Evolutionary conservation across 2,329 filamentous ascomycete species (phyloP).

Genomic region (Penicillium sp.): DNA sequence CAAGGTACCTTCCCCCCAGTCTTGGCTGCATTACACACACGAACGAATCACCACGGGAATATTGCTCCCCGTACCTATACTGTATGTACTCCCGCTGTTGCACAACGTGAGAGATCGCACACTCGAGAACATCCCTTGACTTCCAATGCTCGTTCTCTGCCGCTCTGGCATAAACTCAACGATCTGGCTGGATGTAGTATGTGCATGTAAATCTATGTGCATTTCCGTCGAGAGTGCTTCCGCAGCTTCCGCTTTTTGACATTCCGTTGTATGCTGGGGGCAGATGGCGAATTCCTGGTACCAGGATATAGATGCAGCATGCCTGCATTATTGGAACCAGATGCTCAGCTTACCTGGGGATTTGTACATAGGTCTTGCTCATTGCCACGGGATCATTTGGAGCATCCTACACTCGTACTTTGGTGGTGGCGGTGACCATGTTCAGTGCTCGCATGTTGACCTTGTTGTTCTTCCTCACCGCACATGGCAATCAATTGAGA

Average conservation of each 20-base stretch:
- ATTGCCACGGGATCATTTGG: background rate
- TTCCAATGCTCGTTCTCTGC: background rate
- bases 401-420: background rate
- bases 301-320: conserved; percentile 11
- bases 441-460: background rate
- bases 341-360: background rate
- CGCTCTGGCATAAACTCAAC: background rate
- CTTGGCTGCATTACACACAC: background rate
- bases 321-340: conserved; percentile 14
- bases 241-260: background rate
- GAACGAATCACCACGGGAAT: background rate
- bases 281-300: conserved; percentile 10
- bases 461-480: conserved; percentile 3
- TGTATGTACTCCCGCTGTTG: background rate
- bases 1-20: background rate
- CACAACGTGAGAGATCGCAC: background rate
- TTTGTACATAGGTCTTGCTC: background rate
- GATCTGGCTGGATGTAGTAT: background rate
- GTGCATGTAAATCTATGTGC: background rate
- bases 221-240: background rate
- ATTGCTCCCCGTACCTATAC: background rate
- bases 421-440: conserved; percentile 2
- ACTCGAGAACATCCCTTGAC: background rate
- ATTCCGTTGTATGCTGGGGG: conserved; percentile 6
- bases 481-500: background rate